phyloP scores from a whole-genome alignment of 495 filamentous ascomycete species.

The Penicillium verhagenii region DNA sequence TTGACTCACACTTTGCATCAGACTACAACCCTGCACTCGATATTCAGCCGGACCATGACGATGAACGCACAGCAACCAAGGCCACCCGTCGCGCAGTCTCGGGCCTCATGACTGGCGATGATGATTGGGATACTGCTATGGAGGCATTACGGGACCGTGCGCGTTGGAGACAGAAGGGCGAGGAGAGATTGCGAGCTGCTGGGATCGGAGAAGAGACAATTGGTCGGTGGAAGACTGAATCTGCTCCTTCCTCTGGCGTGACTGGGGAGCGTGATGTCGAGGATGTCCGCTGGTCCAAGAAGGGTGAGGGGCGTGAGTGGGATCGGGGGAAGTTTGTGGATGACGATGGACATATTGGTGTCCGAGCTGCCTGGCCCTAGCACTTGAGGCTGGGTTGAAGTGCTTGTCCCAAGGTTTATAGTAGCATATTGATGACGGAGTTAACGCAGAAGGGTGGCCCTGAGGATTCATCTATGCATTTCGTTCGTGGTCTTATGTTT shows the following conservation, averaged over 20 bases:
- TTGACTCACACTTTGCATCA: slow-evolving; percentile 75
- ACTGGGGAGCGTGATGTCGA: slow-evolving; percentile 52
- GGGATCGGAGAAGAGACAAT: slow-evolving; percentile 80
- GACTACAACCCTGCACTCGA: slow-evolving; percentile 78
- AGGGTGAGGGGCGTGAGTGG: slow-evolving; percentile 85
- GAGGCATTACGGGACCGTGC: slow-evolving; percentile 80
- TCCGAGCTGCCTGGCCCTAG: slow-evolving; percentile 45
- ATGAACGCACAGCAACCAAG: slow-evolving; percentile 22
- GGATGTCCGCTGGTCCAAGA: slow-evolving; percentile 76
- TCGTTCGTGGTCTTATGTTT: no score
- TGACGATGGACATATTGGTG: slow-evolving; percentile 56
- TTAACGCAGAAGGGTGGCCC: no score
- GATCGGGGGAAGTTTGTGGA: slow-evolving; percentile 80
- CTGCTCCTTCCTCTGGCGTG: slow-evolving; percentile 23
- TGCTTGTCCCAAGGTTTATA: not conserved
- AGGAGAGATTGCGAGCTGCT: slow-evolving; percentile 71
- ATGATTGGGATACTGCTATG: slow-evolving; percentile 81
- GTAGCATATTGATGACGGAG: no score
- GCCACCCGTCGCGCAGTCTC: slow-evolving; percentile 37
- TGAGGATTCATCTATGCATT: no score
- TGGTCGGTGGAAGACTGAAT: slow-evolving; percentile 72
- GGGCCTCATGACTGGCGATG: slow-evolving; percentile 47
- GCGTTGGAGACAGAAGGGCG: slow-evolving; percentile 76
- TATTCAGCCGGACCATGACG: slow-evolving; percentile 55
- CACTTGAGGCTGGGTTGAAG: not conserved